A percentile compares a stretch with the other conserved stretches of the same genome.
These are phyloP conservation scores for Debaryomycetaceae sp. DNA, from an alignment of 1,139 yeast genomes.

Conservation along the genomic window DNA sequence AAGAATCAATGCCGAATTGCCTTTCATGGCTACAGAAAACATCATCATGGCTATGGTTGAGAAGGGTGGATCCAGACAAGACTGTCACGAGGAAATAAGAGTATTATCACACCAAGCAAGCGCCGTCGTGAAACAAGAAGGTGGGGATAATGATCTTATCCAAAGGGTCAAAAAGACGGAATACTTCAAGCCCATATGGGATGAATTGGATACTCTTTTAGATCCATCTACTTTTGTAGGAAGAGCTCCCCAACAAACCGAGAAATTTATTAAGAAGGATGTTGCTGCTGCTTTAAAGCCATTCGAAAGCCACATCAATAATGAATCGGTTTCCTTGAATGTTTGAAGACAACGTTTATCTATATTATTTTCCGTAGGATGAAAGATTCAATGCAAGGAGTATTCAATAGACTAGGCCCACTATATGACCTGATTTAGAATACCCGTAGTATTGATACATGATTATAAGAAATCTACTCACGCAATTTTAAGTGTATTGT, in stretches of 20 bases:
- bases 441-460: no score
- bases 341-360: constrained; percentile 18
- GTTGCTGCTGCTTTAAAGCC: constrained; percentile 82
- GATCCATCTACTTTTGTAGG: constrained; percentile 96
- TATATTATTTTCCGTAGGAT: no score
- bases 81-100: constrained; percentile 96
- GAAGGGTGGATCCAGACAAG: constrained; percentile 97
- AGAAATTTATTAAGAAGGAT: constrained; percentile 80
- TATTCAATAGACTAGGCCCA: no score
- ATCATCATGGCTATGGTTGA: constrained; percentile 99
- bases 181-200: constrained; percentile 89
- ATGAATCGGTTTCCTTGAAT: constrained; percentile 55
- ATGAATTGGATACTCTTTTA: constrained; percentile 70
- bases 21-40: constrained; percentile 99
- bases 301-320: constrained; percentile 55
- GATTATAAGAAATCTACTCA: no score
- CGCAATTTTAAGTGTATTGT: no score
- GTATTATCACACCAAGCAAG: constrained; percentile 97
- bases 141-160: constrained; percentile 96
- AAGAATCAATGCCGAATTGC: constrained; percentile 90
- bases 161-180: constrained; percentile 77
- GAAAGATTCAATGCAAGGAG: no score
- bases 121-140: constrained; percentile 95
- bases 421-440: no score
- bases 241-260: constrained; percentile 98